Evolutionary conservation across 495 filamentous ascomycete genomes (phyloP), one percentile per base, ranked within the genome.

Genomic region (Hyaloscypha variabilis): DNA sequence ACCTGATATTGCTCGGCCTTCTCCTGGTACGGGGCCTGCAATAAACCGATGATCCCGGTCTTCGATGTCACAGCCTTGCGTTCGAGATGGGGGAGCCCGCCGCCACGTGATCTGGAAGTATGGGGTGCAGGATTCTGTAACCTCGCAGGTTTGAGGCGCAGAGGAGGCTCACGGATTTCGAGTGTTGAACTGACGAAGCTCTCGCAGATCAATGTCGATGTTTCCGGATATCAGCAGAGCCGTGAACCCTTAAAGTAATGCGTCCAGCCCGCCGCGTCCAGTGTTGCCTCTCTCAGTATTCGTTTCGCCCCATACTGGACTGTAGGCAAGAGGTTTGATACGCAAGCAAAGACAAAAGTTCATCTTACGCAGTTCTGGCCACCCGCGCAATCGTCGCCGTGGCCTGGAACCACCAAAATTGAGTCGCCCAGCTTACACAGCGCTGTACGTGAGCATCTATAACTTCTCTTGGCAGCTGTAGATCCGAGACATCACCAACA

Each of bases 221-320:
- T 36, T 46, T 25, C 46, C 62, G 62, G 62, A 28, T 56, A 39
- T 21, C 50, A 26, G 30, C 24, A 56, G 62, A 64, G 19, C 62
- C 62, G 62, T 64, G 31, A 64, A 50, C 17, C 46, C 34, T 58
- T 57, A 64, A 64, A 64, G 53, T 51, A 57, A 64, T 64, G 62
- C 62, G 53, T 24, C 62, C 52, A 17, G 10, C 13, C 17, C 39
- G 39, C 39, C 19, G 11, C 6, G 6, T 17, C 1, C 39, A 46
- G 19, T n/a, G n/a, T 1, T 46, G 17, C 17, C 17, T 17, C 31
- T 34, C 13, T 34, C 31, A 34, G 8, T 34, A 6, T 51, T 3
- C 8, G 19, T 51, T 51, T 51, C 49, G 49, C 49, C 49, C 49
- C 49, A 51, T 51, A n/a, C n/a, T n/a, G n/a, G n/a, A n/a, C n/a